A percentile compares a stretch with the other conserved stretches of the same genome.
Evolutionary conservation across 345 rosid species (phyloP).

Genomic region (Citrus sp.): DNA sequence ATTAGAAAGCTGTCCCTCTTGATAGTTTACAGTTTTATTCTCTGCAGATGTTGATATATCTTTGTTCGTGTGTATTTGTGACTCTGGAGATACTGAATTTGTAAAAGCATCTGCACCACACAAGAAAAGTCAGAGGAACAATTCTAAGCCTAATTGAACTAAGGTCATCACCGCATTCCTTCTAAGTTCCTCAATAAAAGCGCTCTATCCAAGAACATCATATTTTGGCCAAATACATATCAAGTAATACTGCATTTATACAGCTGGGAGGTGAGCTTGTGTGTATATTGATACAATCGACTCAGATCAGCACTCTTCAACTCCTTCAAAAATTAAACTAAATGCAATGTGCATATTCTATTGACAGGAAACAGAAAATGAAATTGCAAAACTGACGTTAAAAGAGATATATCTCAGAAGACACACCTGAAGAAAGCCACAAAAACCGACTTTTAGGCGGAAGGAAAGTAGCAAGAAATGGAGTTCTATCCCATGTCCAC

Average conservation of each 20-base stretch:
- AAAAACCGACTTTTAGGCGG: slow-evolving; percentile 41
- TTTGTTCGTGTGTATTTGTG: slow-evolving; percentile 12
- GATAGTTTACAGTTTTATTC: slow-evolving; percentile 6
- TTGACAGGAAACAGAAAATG: neutral
- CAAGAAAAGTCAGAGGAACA: neutral
- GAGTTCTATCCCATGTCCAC: slow-evolving; percentile 62
- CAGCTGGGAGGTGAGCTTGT: neutral
- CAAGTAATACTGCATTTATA: neutral
- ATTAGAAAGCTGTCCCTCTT: slow-evolving; percentile 6
- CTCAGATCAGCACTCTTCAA: neutral
- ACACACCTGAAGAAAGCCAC: slow-evolving; percentile 48
- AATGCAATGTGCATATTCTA: neutral
- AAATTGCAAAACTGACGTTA: neutral
- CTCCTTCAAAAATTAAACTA: neutral
- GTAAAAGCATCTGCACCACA: slow-evolving; percentile 19
- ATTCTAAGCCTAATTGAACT: neutral
- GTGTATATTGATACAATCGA: neutral
- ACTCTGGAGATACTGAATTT: slow-evolving; percentile 5
- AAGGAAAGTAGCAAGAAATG: slow-evolving; percentile 39
- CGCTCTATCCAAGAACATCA: neutral
- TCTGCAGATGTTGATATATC: slow-evolving; percentile 9
- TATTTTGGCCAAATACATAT: neutral
- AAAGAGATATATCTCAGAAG: neutral
- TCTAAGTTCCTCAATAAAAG: neutral
- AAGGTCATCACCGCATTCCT: neutral